phyloP scores from a whole-genome alignment of 345 rosid genomes.

The Eucalyptus tenuipes region DNA sequence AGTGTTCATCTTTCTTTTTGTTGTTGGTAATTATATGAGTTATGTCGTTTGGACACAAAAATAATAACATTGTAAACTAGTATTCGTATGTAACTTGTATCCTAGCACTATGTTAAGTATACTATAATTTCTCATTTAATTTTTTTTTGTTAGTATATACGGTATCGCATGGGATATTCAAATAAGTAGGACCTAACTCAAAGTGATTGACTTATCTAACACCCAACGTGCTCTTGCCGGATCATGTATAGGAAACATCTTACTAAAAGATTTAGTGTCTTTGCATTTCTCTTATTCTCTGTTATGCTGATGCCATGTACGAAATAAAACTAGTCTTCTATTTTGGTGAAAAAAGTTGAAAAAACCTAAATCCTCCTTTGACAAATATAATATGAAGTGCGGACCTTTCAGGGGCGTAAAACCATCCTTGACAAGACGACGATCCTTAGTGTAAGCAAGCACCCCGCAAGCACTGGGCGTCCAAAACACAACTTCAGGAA shows the following conservation, averaged over 20 bases:
- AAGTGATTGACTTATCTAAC: neutral
- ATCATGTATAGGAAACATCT: neutral
- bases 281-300: neutral
- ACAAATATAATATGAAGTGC: neutral
- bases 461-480: neutral
- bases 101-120: neutral
- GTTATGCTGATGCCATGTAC: neutral
- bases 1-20: too few species aligned
- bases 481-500: constrained; percentile 1
- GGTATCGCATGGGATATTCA: neutral
- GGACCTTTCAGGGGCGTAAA: neutral
- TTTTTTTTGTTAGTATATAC: neutral
- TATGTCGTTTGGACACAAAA: neutral
- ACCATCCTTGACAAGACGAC: neutral
- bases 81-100: neutral
- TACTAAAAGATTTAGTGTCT: too few species aligned
- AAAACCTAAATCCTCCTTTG: neutral
- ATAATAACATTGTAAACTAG: neutral
- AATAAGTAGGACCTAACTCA: neutral
- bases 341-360: too few species aligned
- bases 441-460: neutral
- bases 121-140: too few species aligned
- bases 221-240: neutral
- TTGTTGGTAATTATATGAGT: neutral
- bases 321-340: neutral